Percentiles rank a stretch among this genome's conserved stretches.
phyloP scores from a whole-genome alignment of 2,329 filamentous ascomycete genomes.

The Colletotrichum sp. region DNA sequence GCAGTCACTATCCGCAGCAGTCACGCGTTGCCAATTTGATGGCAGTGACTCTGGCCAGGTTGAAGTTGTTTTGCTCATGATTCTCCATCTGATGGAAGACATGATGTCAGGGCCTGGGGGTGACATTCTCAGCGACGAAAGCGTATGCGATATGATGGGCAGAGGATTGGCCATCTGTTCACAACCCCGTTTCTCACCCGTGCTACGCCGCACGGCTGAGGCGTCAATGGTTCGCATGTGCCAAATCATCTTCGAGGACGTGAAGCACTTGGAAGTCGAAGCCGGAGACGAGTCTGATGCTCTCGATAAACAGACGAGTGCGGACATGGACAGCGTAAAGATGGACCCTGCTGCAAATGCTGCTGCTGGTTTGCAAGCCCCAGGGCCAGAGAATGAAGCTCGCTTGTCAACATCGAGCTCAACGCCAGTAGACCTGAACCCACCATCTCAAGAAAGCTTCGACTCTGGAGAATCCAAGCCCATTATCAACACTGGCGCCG shows the following conservation, averaged over 20 bases:
- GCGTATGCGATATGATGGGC: constrained; percentile 99
- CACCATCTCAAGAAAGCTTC: neutral
- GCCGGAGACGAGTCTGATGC: constrained; percentile 70
- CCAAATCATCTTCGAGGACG: constrained; percentile 93
- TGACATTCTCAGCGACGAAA: constrained; percentile 94
- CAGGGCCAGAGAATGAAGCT: neutral
- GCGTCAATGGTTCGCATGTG: constrained; percentile 99
- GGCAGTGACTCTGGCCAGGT: constrained; percentile 94
- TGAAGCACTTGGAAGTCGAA: constrained; percentile 86
- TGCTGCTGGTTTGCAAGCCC: neutral
- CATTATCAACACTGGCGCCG: neutral
- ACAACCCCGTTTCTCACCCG: constrained; percentile 87
- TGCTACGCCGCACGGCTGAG: constrained; percentile 89
- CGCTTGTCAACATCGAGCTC: constrained; percentile 15
- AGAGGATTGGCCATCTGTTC: constrained; percentile 97
- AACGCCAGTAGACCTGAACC: neutral
- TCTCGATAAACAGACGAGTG: constrained; percentile 69
- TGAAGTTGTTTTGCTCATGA: constrained; percentile 92
- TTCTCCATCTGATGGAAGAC: constrained; percentile 96
- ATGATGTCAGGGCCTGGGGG: constrained; percentile 96
- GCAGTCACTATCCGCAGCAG: constrained; percentile 92
- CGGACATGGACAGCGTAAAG: constrained; percentile 76
- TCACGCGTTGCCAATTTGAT: constrained; percentile 97
- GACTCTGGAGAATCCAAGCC: constrained; percentile 5
- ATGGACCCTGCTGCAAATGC: constrained; percentile 61